Percentiles rank a stretch among this genome's conserved stretches.
phyloP scores from a whole-genome alignment of 2,329 filamentous ascomycete species.

The Albifimbria verrucaria region DNA sequence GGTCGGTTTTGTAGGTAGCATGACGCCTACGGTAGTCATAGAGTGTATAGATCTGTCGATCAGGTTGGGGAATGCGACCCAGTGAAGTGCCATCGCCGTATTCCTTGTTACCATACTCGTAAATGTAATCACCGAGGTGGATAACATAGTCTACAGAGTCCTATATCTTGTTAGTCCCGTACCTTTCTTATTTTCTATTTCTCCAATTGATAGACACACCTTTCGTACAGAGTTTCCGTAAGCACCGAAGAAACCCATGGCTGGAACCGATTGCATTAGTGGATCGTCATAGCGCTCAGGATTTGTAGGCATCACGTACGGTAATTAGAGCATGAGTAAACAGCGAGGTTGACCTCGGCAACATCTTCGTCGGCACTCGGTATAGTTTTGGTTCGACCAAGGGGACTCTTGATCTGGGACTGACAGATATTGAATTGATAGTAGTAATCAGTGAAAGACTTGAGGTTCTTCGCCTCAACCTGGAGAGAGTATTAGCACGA shows the following conservation, averaged over 20 bases:
- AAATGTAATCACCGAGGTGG: constrained; percentile 61
- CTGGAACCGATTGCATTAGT: neutral
- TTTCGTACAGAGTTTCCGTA: constrained; percentile 58
- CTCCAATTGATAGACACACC: neutral
- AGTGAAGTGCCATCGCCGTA: constrained; percentile 10
- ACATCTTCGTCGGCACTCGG: constrained; percentile 56
- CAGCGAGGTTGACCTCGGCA: constrained; percentile 56
- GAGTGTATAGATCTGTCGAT: constrained; percentile 22
- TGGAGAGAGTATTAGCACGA: constrained; percentile 19
- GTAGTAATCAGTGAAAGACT: constrained; percentile 62
- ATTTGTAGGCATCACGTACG: no score
- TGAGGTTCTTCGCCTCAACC: constrained; percentile 62
- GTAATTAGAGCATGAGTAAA: constrained; percentile 71
- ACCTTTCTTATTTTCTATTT: neutral
- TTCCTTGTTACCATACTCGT: constrained; percentile 39
- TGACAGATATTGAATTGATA: constrained; percentile 69
- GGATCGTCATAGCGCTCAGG: no score
- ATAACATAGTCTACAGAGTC: constrained; percentile 58
- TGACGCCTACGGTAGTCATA: constrained; percentile 41
- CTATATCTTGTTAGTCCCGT: neutral
- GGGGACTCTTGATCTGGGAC: constrained; percentile 56
- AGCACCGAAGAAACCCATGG: constrained; percentile 54
- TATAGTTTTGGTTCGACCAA: constrained; percentile 69
- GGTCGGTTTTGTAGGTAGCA: constrained; percentile 37
- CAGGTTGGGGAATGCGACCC: neutral